Conservation (phyloP, 306 rosid species). For the Cicer yamashitae region DNA sequence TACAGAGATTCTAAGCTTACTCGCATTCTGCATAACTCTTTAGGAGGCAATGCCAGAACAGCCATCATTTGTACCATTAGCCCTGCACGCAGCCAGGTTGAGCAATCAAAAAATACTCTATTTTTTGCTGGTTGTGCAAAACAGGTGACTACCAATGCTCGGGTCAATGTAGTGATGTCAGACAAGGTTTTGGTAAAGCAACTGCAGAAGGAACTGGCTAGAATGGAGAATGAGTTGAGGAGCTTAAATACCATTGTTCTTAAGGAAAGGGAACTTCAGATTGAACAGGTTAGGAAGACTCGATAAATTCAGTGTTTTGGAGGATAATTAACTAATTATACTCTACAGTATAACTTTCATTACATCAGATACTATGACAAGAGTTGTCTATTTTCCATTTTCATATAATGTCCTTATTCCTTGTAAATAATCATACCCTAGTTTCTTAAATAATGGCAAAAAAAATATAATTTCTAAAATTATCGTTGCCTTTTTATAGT, state of each 20-base stretch:
- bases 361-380: not conserved
- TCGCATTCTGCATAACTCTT: constrained; percentile 87
- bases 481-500: not conserved
- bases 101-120: constrained; percentile 88
- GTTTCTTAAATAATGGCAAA: not conserved
- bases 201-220: constrained; percentile 72
- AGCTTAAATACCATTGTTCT: constrained; percentile 55
- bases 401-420: constrained; percentile 5
- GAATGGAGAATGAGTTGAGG: constrained; percentile 71
- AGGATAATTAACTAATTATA: constrained; percentile 4
- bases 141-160: constrained; percentile 86
- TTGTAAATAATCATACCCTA: constrained; percentile 27
- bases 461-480: not conserved
- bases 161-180: constrained; percentile 73
- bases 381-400: constrained; percentile 18
- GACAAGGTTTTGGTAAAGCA: constrained; percentile 89
- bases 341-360: not conserved
- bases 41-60: constrained; percentile 95
- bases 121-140: constrained; percentile 88
- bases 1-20: constrained; percentile 92
- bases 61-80: constrained; percentile 92
- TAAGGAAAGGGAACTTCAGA: constrained; percentile 76
- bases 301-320: constrained; percentile 23
- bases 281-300: constrained; percentile 70
- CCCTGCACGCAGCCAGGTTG: constrained; percentile 80